Percentiles rank a stretch among this genome's conserved stretches.
Evolutionary conservation across 2,329 filamentous ascomycete species (phyloP).

Genomic region (Cladophialophora psammophila): DNA sequence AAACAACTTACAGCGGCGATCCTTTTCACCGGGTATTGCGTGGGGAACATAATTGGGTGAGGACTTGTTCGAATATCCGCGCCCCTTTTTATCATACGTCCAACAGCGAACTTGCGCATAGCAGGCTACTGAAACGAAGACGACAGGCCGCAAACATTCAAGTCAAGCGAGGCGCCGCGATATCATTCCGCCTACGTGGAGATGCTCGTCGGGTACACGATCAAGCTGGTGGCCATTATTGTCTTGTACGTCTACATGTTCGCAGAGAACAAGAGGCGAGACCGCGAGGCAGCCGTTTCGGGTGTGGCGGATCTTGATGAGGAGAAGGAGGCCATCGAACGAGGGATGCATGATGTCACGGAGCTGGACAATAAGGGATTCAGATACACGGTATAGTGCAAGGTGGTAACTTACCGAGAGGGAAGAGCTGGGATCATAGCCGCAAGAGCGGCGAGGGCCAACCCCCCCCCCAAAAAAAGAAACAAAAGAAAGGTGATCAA

Average conservation of each 20-base stretch:
- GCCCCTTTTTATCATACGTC: background rate
- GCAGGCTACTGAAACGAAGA: background rate
- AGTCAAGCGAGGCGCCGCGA: conserved; percentile 55
- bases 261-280: conserved; percentile 61
- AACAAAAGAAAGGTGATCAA: background rate
- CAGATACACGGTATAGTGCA: conserved; percentile 58
- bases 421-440: background rate
- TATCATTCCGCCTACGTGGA: conserved; percentile 61
- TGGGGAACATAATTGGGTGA: conserved; percentile 15
- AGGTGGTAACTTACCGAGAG: background rate
- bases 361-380: conserved; percentile 64
- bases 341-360: conserved; percentile 57
- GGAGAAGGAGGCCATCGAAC: conserved; percentile 58
- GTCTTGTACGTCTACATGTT: conserved; percentile 65
- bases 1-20: conserved; percentile 36
- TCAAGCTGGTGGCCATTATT: conserved; percentile 60
- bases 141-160: conserved; percentile 56
- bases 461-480: no score
- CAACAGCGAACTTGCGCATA: background rate
- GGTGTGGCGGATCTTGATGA: conserved; percentile 48
- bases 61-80: background rate
- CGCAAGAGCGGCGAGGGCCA: background rate
- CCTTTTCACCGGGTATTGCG: conserved; percentile 38
- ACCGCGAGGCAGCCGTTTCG: conserved; percentile 52
- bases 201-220: conserved; percentile 62